These are phyloP conservation scores for Colletotrichum viniferum DNA, from an alignment of 2,329 filamentous ascomycete genomes.

Conservation along the genomic window DNA sequence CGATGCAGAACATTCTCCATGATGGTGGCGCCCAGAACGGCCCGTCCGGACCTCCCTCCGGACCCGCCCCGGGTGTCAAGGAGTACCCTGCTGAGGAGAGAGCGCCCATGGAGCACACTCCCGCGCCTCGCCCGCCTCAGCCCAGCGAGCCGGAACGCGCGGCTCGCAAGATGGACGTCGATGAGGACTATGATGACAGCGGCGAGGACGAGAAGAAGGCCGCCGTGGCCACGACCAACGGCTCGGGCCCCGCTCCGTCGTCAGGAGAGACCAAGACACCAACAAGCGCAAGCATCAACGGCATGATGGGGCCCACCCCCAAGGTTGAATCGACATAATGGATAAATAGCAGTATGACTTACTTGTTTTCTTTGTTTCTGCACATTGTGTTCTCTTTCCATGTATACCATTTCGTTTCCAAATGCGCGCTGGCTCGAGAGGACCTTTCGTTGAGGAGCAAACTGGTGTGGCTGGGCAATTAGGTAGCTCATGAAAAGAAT, in stretches of 20 bases:
- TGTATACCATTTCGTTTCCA: slow-evolving; percentile 25
- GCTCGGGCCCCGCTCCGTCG: slow-evolving; percentile 50
- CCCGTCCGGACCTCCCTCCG: slow-evolving; percentile 38
- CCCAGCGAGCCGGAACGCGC: slow-evolving; percentile 79
- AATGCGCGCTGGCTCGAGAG: neutral
- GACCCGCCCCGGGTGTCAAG: slow-evolving; percentile 47
- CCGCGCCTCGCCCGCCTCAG: slow-evolving; percentile 50
- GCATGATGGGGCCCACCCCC: slow-evolving; percentile 46
- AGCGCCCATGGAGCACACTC: slow-evolving; percentile 50
- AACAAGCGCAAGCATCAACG: slow-evolving; percentile 52
- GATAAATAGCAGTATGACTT: slow-evolving; percentile 11
- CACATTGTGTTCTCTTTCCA: slow-evolving; percentile 7
- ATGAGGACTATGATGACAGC: slow-evolving; percentile 97
- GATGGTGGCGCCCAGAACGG: slow-evolving; percentile 40
- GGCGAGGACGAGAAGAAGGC: slow-evolving; percentile 81
- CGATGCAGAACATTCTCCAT: slow-evolving; percentile 57
- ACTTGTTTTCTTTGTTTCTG: slow-evolving; percentile 17
- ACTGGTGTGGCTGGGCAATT: slow-evolving; percentile 7
- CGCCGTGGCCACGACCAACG: slow-evolving; percentile 37
- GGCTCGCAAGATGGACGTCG: slow-evolving; percentile 93
- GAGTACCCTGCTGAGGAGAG: slow-evolving; percentile 65
- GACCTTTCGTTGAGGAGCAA: neutral
- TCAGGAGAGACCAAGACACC: slow-evolving; percentile 60
- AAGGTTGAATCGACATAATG: slow-evolving; percentile 48
- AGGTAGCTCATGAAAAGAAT: slow-evolving; percentile 17